A percentile compares a stretch with the other conserved stretches of the same genome.
Conservation (phyloP, 371 early-diverging fungal species). For the Lichtheimia ornata region DNA sequence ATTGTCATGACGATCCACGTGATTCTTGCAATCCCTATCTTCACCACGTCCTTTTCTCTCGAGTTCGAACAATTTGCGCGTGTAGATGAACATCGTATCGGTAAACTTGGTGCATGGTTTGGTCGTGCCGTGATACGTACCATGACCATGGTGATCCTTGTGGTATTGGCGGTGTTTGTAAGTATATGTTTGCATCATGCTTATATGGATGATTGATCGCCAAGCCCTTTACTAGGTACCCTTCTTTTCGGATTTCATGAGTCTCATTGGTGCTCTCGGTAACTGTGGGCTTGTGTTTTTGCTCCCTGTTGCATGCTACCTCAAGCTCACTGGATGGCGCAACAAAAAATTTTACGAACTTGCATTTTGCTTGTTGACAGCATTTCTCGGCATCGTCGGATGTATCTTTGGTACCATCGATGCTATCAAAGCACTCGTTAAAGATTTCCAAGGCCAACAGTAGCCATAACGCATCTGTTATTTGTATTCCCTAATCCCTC, state of each 20-base stretch:
- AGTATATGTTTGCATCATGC: background rate
- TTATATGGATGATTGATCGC: too few species aligned
- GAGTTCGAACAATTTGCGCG: conserved; percentile 65
- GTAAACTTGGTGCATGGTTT: conserved; percentile 49
- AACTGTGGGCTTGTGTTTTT: conserved; percentile 73
- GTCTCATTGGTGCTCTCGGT: conserved; percentile 71
- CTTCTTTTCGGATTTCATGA: conserved; percentile 75
- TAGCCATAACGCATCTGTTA: background rate
- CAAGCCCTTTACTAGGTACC: conserved; percentile 27
- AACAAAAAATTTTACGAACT: conserved; percentile 44
- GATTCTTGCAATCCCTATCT: conserved; percentile 82
- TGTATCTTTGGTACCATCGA: conserved; percentile 68
- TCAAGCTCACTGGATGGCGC: conserved; percentile 58
- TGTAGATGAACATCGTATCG: conserved; percentile 36
- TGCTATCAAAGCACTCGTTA: conserved; percentile 35
- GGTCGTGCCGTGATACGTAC: conserved; percentile 56
- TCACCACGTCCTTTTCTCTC: conserved; percentile 80
- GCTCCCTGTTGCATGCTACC: conserved; percentile 68
- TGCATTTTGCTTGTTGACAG: conserved; percentile 55
- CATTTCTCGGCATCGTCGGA: conserved; percentile 60
- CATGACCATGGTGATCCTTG: conserved; percentile 48
- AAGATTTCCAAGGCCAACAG: conserved; percentile 7
- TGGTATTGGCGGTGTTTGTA: conserved; percentile 55
- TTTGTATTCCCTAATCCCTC: background rate
- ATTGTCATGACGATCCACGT: conserved; percentile 87